Evolutionary conservation across 257 asterid genomes (phyloP), one percentile per base, ranked within the genome.

Genomic region (Fraxinus americana): DNA sequence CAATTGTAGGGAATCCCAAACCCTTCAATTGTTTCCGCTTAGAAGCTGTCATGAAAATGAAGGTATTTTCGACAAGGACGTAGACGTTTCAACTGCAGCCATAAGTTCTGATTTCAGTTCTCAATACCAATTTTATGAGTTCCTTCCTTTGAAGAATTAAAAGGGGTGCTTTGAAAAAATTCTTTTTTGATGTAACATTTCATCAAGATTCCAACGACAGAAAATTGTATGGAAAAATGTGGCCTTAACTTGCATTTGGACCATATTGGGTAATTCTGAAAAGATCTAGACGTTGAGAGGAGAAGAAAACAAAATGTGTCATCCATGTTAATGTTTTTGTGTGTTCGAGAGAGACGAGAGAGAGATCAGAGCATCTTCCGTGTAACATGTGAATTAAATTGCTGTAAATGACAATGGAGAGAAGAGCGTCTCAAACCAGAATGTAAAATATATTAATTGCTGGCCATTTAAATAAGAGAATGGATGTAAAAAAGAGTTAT

Each of bases 1-100:
- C 72, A 80, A 57, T 41, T 52, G 36, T 1, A 83, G 66, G 4
- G 89, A 73, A 23, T 87, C 91, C 0, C 89, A 91, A 72, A 94
- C 98, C 30, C 98, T 94, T 70, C 86, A 94, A 74, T 73, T 94
- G 25, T 94, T 94, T 83, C 98, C 98, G 1, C 91, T 92, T 1
- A 74, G 81, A 45, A 80, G 89, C 52, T 48, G 85, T 27, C 34
- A 75, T 2, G 82, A 73, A 29, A 81, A 71, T 0, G 71, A 5
- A 1, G 82, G 71, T 1, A 57, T 7, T 38, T 38, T 38, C 2
- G 43, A 38, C 43, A 38, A 38, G 12, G 43, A 38, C 8, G 43
- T 39, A 1, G 83, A 72, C 4, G 82, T 75, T 13, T 80, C 85
- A 0, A 74, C 41, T 11, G 75, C 69, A 2, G 76, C 73, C 45